Percentiles rank a stretch among this genome's conserved stretches.
Evolutionary conservation across 495 filamentous ascomycete species (phyloP).

Genomic region (Penicillium antarcticum): DNA sequence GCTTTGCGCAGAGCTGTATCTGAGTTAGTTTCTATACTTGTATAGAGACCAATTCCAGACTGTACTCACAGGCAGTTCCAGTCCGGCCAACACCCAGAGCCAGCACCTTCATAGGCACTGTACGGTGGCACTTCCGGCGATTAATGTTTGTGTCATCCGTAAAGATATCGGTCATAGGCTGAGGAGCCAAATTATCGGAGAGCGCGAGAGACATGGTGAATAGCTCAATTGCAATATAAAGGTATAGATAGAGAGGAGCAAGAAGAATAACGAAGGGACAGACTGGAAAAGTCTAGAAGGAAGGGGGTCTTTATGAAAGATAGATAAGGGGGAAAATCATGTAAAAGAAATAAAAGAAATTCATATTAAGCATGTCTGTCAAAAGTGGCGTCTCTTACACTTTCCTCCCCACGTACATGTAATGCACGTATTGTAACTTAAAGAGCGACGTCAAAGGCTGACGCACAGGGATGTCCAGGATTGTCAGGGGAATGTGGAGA

Average conservation of each 20-base stretch:
- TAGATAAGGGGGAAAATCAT: slow-evolving; percentile 13
- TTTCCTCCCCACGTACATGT: too few species aligned
- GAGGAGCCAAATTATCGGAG: slow-evolving; percentile 43
- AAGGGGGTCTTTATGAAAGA: slow-evolving; percentile 8
- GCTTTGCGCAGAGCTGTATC: slow-evolving; percentile 54
- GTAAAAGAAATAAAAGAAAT: slow-evolving; percentile 10
- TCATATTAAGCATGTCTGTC: slow-evolving; percentile 13
- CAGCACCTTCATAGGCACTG: slow-evolving; percentile 65
- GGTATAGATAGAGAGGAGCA: background rate
- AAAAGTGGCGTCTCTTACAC: background rate
- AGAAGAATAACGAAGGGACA: slow-evolving; percentile 22
- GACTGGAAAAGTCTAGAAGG: slow-evolving; percentile 32
- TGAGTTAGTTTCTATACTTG: slow-evolving; percentile 6
- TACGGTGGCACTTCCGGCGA: slow-evolving; percentile 57
- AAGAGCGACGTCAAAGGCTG: slow-evolving; percentile 26
- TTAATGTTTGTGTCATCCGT: slow-evolving; percentile 60
- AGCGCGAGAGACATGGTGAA: slow-evolving; percentile 41
- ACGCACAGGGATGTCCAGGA: slow-evolving; percentile 22
- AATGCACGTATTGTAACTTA: too few species aligned
- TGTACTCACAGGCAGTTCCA: slow-evolving; percentile 60
- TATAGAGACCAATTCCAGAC: background rate
- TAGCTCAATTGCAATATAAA: slow-evolving; percentile 5
- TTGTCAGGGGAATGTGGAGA: slow-evolving; percentile 25
- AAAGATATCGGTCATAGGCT: slow-evolving; percentile 46
- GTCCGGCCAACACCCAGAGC: slow-evolving; percentile 61